Evolutionary conservation across 2,329 filamentous ascomycete species (phyloP).

Genomic region (Sporothrix brunneoviolacea): DNA sequence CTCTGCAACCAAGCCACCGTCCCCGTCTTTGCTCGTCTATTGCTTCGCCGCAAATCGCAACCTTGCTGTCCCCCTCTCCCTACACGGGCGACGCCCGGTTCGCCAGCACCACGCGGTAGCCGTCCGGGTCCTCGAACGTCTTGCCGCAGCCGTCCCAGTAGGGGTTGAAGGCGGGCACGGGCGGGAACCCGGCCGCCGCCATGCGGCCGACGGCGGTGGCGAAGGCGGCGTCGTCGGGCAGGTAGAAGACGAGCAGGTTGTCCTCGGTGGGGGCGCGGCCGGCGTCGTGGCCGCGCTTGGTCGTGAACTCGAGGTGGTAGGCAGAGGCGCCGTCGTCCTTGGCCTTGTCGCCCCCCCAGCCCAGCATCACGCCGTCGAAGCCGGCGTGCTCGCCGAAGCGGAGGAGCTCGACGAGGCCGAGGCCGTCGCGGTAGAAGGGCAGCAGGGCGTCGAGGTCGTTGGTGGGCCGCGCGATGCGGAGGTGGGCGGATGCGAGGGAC

Average conservation of each 20-base stretch:
- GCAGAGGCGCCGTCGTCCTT: constrained; percentile 11
- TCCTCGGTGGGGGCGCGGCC: constrained; percentile 35
- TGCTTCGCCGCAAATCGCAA: too few species aligned
- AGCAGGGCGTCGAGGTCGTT: constrained; percentile 31
- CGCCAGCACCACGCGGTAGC: constrained; percentile 37
- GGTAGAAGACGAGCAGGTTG: constrained; percentile 39
- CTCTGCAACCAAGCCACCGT: too few species aligned
- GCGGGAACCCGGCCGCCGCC: constrained; percentile 27
- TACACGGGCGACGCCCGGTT: constrained; percentile 22
- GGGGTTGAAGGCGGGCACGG: constrained; percentile 35
- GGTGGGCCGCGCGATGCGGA: constrained; percentile 37
- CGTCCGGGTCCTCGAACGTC: constrained; percentile 40
- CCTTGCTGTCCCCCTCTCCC: not conserved
- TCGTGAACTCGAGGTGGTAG: constrained; percentile 40
- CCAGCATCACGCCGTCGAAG: constrained; percentile 37
- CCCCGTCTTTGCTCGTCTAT: too few species aligned
- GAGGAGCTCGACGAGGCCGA: constrained; percentile 31
- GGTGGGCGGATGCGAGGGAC: constrained; percentile 21
- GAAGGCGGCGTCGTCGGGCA: constrained; percentile 27
- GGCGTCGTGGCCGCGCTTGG: constrained; percentile 27
- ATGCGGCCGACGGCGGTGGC: constrained; percentile 28
- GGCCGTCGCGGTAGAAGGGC: constrained; percentile 35
- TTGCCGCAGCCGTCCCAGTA: constrained; percentile 39
- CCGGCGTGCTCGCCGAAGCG: constrained; percentile 32
- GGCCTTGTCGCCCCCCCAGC: constrained; percentile 15